A percentile compares a stretch with the other conserved stretches of the same genome.
Conservation (phyloP, 73 alveolate genomes). For the Paramecium octaurelia region DNA sequence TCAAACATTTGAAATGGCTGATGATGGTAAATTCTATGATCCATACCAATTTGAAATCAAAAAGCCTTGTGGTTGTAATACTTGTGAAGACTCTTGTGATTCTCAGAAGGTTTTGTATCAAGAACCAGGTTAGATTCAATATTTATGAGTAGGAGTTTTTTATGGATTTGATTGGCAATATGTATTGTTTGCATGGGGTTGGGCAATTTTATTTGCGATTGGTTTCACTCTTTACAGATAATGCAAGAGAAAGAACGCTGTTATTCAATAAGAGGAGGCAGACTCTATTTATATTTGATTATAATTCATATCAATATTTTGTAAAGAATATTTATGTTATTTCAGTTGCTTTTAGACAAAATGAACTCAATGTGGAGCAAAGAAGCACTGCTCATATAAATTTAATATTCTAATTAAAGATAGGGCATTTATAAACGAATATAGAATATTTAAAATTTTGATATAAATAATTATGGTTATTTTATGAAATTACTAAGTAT, state of each 20-base stretch:
- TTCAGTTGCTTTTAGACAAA: too few relatives aligned
- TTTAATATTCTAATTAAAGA: too few relatives aligned
- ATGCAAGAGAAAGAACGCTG: background rate
- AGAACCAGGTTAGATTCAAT: background rate
- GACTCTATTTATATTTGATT: background rate
- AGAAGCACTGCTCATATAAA: too few relatives aligned
- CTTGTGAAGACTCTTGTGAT: slow-evolving; percentile 59
- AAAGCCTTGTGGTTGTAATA: slow-evolving; percentile 59
- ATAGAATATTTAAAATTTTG: background rate
- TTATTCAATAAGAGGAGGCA: background rate
- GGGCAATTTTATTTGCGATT: slow-evolving; percentile 50
- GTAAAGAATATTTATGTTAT: too few relatives aligned
- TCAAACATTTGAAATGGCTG: background rate
- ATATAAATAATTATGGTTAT: too few relatives aligned
- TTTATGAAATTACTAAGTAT: too few relatives aligned
- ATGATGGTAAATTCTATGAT: background rate
- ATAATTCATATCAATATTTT: background rate
- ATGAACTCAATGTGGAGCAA: too few relatives aligned
- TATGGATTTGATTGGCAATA: slow-evolving; percentile 55
- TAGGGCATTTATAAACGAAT: background rate
- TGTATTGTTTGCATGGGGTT: slow-evolving; percentile 37
- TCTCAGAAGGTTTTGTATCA: slow-evolving; percentile 1
- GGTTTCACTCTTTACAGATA: background rate
- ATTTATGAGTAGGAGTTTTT: background rate
- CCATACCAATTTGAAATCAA: background rate